phyloP scores from a whole-genome alignment of 306 rosid genomes.

The Dalbergia oliveri region DNA sequence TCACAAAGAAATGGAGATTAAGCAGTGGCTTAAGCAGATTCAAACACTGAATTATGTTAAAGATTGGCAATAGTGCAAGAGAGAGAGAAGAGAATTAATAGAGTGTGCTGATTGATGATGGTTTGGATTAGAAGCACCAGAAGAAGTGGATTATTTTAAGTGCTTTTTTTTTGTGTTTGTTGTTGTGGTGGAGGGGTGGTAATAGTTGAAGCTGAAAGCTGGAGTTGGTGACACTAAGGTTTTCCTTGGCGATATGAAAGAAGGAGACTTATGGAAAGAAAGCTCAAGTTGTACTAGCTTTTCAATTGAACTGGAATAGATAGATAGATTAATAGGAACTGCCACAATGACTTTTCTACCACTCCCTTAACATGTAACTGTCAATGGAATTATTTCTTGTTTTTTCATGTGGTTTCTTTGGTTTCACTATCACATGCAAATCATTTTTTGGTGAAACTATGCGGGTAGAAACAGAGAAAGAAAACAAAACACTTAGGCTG shows the following conservation, averaged over 20 bases:
- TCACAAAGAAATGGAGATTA: slow-evolving; percentile 19
- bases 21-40: slow-evolving; percentile 32
- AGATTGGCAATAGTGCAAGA: slow-evolving; percentile 40
- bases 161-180: slow-evolving; percentile 21
- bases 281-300: slow-evolving; percentile 53
- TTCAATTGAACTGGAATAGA: slow-evolving; percentile 53
- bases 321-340: slow-evolving; percentile 51
- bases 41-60: slow-evolving; percentile 45
- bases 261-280: slow-evolving; percentile 48
- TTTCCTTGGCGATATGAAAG: slow-evolving; percentile 55
- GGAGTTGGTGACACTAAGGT: slow-evolving; percentile 66
- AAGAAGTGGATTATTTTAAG: slow-evolving; percentile 47
- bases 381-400: slow-evolving; percentile 29
- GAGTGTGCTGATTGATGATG: slow-evolving; percentile 49
- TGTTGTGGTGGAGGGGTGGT: neutral
- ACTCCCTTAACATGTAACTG: slow-evolving; percentile 45
- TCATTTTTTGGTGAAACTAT: slow-evolving; percentile 29
- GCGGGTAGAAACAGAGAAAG: slow-evolving; percentile 20
- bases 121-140: slow-evolving; percentile 61
- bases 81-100: slow-evolving; percentile 33
- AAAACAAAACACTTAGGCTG: neutral
- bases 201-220: slow-evolving; percentile 68
- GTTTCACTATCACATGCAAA: neutral
- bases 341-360: slow-evolving; percentile 75
- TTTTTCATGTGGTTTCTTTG: neutral